Evolutionary conservation across 495 filamentous ascomycete genomes (phyloP).

Genomic region (Xylaria sp.): DNA sequence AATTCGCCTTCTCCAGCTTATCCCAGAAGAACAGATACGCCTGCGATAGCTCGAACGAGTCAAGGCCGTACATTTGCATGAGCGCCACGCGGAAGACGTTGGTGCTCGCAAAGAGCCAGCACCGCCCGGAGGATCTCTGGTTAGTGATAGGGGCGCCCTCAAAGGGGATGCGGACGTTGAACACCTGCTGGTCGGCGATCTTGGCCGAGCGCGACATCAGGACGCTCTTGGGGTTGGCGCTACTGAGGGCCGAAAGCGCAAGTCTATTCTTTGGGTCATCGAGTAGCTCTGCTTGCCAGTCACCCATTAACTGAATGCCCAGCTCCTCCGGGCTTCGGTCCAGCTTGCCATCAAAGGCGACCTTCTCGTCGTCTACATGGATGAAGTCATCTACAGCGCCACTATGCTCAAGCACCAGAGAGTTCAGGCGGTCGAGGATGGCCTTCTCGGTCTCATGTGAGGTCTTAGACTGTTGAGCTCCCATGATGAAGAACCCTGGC

Average conservation of each 20-base stretch:
- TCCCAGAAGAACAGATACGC: slow-evolving; percentile 95
- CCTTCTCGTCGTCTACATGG: slow-evolving; percentile 48
- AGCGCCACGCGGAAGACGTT: slow-evolving; percentile 87
- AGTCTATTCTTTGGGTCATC: slow-evolving; percentile 71
- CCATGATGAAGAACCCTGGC: slow-evolving; percentile 46
- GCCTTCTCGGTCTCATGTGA: slow-evolving; percentile 49
- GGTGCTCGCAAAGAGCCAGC: slow-evolving; percentile 88
- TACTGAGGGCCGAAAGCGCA: slow-evolving; percentile 70
- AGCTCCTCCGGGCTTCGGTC: slow-evolving; percentile 48
- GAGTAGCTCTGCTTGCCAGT: slow-evolving; percentile 68
- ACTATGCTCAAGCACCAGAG: slow-evolving; percentile 45
- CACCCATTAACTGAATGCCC: slow-evolving; percentile 51
- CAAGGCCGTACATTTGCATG: slow-evolving; percentile 78
- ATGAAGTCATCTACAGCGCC: slow-evolving; percentile 55
- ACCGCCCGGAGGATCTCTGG: slow-evolving; percentile 78
- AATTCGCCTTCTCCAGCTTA: slow-evolving; percentile 92
- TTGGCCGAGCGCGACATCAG: slow-evolving; percentile 63
- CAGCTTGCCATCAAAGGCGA: slow-evolving; percentile 24
- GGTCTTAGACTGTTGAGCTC: slow-evolving; percentile 53
- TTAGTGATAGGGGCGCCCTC: slow-evolving; percentile 87
- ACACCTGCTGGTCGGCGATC: slow-evolving; percentile 73
- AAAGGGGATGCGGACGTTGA: slow-evolving; percentile 81
- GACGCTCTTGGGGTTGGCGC: slow-evolving; percentile 59
- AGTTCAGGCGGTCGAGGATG: slow-evolving; percentile 49
- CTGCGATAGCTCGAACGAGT: slow-evolving; percentile 82